These are phyloP conservation scores for Beauveria caledonica DNA, from an alignment of 2,329 filamentous ascomycete species.

Conservation along the genomic window DNA sequence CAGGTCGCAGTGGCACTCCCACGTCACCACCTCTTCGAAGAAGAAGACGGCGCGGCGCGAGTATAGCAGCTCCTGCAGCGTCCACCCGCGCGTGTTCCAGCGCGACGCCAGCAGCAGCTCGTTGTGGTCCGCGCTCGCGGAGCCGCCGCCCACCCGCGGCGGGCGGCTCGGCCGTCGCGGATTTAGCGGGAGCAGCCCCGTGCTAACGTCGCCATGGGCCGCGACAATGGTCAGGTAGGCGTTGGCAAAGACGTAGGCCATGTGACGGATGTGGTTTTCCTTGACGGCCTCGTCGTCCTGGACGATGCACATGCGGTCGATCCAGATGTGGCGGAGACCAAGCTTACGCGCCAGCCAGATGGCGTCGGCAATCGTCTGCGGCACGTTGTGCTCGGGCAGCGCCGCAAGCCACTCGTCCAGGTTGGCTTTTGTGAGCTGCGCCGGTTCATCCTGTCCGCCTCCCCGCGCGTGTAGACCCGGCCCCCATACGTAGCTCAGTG, in stretches of 20 bases:
- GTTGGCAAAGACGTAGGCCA: constrained; percentile 38
- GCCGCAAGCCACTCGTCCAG: constrained; percentile 27
- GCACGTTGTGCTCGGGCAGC: constrained; percentile 30
- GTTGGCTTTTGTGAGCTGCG: constrained; percentile 28
- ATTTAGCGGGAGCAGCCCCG: constrained; percentile 29
- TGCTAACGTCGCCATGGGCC: constrained; percentile 31
- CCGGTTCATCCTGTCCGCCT: constrained; percentile 19
- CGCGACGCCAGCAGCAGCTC: constrained; percentile 30
- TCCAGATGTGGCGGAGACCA: constrained; percentile 36
- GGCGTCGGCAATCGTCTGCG: constrained; percentile 34
- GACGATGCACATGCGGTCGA: constrained; percentile 37
- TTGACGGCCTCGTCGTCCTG: constrained; percentile 34
- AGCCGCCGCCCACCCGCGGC: constrained; percentile 16
- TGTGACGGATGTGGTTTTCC: constrained; percentile 32
- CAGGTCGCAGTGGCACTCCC: constrained; percentile 38
- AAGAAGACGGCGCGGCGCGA: constrained; percentile 35
- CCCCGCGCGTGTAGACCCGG: constrained; percentile 17
- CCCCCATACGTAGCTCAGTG: constrained; percentile 40
- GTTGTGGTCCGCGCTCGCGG: constrained; percentile 23
- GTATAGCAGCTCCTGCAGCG: constrained; percentile 35
- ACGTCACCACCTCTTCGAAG: constrained; percentile 34
- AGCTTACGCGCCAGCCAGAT: constrained; percentile 37
- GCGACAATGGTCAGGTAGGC: constrained; percentile 37
- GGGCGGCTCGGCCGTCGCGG: constrained; percentile 24
- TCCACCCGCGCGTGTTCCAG: constrained; percentile 36